Percentiles rank a stretch among this genome's conserved stretches.
phyloP scores from a whole-genome alignment of 2,329 filamentous ascomycete species.

The Exutisphaerella laricina region DNA sequence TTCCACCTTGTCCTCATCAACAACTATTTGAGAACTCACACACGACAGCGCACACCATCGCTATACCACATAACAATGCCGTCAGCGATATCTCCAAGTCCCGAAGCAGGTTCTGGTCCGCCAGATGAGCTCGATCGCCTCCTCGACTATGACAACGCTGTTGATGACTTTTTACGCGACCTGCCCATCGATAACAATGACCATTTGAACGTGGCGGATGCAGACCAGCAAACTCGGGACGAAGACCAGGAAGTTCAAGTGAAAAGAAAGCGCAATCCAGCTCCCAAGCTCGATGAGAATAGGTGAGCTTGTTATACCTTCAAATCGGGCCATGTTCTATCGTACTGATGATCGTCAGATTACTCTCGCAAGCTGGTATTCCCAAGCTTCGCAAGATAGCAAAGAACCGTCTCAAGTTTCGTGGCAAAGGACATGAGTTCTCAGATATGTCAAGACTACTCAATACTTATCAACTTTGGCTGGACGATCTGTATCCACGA shows the following conservation, averaged over 20 bases:
- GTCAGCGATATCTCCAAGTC: slow-evolving; percentile 24
- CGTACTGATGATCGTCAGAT: slow-evolving; percentile 41
- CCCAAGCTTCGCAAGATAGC: slow-evolving; percentile 71
- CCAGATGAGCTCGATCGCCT: slow-evolving; percentile 58
- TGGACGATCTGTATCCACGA: slow-evolving; percentile 91
- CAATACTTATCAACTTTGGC: slow-evolving; percentile 91
- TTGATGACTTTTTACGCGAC: slow-evolving; percentile 46
- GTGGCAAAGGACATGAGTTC: slow-evolving; percentile 95
- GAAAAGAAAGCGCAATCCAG: slow-evolving; percentile 67
- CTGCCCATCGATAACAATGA: slow-evolving; percentile 38
- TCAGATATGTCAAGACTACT: slow-evolving; percentile 75
- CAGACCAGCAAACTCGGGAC: slow-evolving; percentile 45
- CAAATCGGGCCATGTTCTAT: neutral
- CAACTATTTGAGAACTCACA: too few species aligned
- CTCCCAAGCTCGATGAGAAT: slow-evolving; percentile 80
- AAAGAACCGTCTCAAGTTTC: slow-evolving; percentile 66
- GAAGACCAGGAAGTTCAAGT: slow-evolving; percentile 84
- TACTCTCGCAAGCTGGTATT: slow-evolving; percentile 80
- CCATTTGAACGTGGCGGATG: slow-evolving; percentile 38
- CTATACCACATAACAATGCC: slow-evolving; percentile 25
- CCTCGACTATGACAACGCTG: slow-evolving; percentile 67
- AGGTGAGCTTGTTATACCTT: slow-evolving; percentile 44
- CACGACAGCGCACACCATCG: slow-evolving; percentile 4
- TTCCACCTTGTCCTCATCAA: too few species aligned
- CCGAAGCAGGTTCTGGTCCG: slow-evolving; percentile 13